A percentile compares a stretch with the other conserved stretches of the same genome.
These are phyloP conservation scores for Neurospora sp. DNA, from an alignment of 2,329 filamentous ascomycete species.

Conservation along the genomic window DNA sequence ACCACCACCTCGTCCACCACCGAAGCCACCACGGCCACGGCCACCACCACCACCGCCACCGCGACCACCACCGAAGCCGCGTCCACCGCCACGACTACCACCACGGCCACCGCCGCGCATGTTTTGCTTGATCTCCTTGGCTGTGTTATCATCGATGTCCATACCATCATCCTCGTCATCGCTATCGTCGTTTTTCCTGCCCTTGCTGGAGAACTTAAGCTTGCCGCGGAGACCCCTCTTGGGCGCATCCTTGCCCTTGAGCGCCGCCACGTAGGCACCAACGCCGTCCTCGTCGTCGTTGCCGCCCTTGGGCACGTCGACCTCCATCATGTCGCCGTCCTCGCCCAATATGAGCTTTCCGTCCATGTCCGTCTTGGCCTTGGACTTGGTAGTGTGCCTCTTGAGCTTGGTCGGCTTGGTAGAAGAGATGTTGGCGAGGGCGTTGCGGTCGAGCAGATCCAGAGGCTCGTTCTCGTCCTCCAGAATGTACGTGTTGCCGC, in stretches of 20 bases:
- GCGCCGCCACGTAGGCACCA: conserved; percentile 59
- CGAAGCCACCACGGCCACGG: conserved; percentile 26
- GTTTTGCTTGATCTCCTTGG: conserved; percentile 42
- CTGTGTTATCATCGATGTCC: conserved; percentile 27
- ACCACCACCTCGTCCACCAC: conserved; percentile 26
- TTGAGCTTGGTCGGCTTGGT: conserved; percentile 67
- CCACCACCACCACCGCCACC: conserved; percentile 25
- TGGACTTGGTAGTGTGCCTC: conserved; percentile 46
- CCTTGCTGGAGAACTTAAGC: conserved; percentile 62
- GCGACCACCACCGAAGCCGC: conserved; percentile 25
- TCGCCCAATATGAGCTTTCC: conserved; percentile 71
- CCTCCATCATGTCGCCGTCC: conserved; percentile 51
- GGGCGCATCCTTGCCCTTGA: conserved; percentile 57
- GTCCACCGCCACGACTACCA: conserved; percentile 25
- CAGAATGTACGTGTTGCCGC: conserved; percentile 72
- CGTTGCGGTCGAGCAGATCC: conserved; percentile 81
- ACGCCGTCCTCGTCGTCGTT: conserved; percentile 45
- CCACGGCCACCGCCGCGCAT: conserved; percentile 22
- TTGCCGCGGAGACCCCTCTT: conserved; percentile 56
- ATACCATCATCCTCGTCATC: conserved; percentile 43
- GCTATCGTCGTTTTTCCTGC: conserved; percentile 33
- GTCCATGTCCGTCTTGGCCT: conserved; percentile 63
- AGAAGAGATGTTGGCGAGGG: conserved; percentile 85
- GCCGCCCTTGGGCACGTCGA: conserved; percentile 32
- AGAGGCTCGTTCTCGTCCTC: conserved; percentile 93